Percentiles rank a stretch among this genome's conserved stretches.
These are phyloP conservation scores for Xylogone sp. DNA, from an alignment of 2,329 filamentous ascomycete genomes.

Conservation along the genomic window DNA sequence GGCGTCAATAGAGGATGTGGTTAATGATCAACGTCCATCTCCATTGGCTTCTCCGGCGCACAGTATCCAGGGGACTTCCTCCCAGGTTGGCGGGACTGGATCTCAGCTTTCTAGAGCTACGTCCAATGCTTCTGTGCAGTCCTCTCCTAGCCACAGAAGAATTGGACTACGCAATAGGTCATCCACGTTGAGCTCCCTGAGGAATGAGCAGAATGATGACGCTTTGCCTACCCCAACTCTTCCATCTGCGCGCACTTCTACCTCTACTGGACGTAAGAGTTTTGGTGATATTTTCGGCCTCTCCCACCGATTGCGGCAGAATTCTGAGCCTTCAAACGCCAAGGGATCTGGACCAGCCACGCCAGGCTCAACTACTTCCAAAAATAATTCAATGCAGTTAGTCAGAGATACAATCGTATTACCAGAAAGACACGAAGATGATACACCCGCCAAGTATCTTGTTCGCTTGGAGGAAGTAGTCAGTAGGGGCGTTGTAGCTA, in stretches of 20 bases:
- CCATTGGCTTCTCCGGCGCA: constrained; percentile 25
- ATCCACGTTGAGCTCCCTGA: constrained; percentile 83
- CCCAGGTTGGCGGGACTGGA: not conserved
- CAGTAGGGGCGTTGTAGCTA: constrained; percentile 78
- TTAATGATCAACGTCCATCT: constrained; percentile 14
- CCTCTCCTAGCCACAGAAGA: constrained; percentile 60
- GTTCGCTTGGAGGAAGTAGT: constrained; percentile 77
- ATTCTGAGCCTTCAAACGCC: constrained; percentile 65
- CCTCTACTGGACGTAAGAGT: constrained; percentile 87
- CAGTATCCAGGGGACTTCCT: constrained; percentile 17
- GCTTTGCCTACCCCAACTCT: constrained; percentile 62
- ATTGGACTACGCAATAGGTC: constrained; percentile 70
- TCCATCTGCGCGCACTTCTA: constrained; percentile 61
- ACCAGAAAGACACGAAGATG: constrained; percentile 78
- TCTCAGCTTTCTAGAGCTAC: constrained; percentile 49
- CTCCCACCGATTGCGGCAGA: constrained; percentile 71
- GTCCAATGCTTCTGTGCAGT: constrained; percentile 63
- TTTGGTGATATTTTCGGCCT: constrained; percentile 85
- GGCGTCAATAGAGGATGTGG: constrained; percentile 20
- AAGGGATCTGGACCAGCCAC: constrained; percentile 68
- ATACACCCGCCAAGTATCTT: constrained; percentile 87
- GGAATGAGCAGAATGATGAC: constrained; percentile 68
- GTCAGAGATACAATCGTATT: constrained; percentile 65
- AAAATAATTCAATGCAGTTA: constrained; percentile 78
- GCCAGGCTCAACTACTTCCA: constrained; percentile 67